Percentiles rank a stretch among this genome's conserved stretches.
Evolutionary conservation across 805 yeast genomes (phyloP).

Genomic region (Ogataea degrootiae): DNA sequence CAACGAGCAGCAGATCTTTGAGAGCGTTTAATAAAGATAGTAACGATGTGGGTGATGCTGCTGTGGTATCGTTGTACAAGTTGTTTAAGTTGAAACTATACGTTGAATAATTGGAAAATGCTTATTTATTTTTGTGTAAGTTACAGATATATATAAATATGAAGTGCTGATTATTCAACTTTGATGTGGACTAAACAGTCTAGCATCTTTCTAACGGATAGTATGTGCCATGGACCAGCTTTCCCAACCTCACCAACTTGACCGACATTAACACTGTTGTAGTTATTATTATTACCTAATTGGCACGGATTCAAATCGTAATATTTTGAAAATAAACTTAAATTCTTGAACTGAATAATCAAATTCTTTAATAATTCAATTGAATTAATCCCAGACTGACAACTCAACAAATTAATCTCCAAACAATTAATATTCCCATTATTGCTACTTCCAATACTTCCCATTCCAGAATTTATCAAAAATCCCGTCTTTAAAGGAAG

Average conservation of each 20-base stretch:
- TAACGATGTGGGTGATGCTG: too few species aligned
- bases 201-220: slow-evolving; percentile 60
- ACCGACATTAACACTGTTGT: slow-evolving; percentile 32
- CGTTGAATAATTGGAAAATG: neutral
- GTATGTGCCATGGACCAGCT: slow-evolving; percentile 68
- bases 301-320: slow-evolving; percentile 3
- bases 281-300: slow-evolving; percentile 17
- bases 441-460: neutral
- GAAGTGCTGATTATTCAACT: slow-evolving; percentile 31
- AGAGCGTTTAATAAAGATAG: too few species aligned
- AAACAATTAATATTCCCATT: slow-evolving; percentile 27
- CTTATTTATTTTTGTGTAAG: neutral
- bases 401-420: slow-evolving; percentile 67
- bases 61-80: too few species aligned
- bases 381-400: slow-evolving; percentile 62
- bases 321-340: slow-evolving; percentile 34
- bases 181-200: slow-evolving; percentile 54
- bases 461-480: slow-evolving; percentile 36
- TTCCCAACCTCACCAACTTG: slow-evolving; percentile 24
- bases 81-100: neutral
- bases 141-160: too few species aligned
- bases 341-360: slow-evolving; percentile 55
- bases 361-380: slow-evolving; percentile 50
- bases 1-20: too few species aligned
- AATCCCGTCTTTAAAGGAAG: slow-evolving; percentile 71